A percentile compares a stretch with the other conserved stretches of the same genome.
These are phyloP conservation scores for Smittium culicis DNA, from an alignment of 371 early-diverging fungal genomes.

Conservation along the genomic window DNA sequence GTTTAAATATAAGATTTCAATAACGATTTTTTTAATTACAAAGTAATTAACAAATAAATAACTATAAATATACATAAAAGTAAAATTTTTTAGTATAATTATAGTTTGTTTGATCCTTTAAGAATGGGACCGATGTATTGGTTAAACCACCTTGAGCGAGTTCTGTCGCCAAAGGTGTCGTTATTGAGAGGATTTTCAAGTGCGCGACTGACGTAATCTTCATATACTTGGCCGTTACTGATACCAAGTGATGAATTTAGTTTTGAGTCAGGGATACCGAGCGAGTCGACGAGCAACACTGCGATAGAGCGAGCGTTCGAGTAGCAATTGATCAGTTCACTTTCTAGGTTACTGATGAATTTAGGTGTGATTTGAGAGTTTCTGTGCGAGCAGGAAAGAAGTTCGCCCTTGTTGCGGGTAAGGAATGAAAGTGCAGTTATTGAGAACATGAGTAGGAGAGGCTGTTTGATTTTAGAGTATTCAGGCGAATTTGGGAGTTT, in stretches of 20 bases:
- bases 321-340: constrained; percentile 36
- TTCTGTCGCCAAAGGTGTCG: constrained; percentile 16
- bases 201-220: constrained; percentile 50
- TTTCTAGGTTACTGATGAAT: constrained; percentile 28
- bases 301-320: constrained; percentile 52
- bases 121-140: constrained; percentile 24
- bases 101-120: background rate
- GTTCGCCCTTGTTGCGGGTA: constrained; percentile 35
- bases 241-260: constrained; percentile 66
- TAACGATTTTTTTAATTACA: too few relatives aligned
- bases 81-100: too few relatives aligned
- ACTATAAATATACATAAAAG: too few relatives aligned
- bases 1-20: too few relatives aligned
- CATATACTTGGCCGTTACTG: constrained; percentile 60
- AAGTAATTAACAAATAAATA: too few relatives aligned
- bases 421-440: constrained; percentile 21
- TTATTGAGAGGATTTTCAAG: constrained; percentile 46
- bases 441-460: background rate
- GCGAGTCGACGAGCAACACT: constrained; percentile 58
- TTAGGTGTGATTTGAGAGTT: constrained; percentile 31
- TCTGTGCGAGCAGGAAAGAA: constrained; percentile 41
- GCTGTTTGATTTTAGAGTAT: background rate
- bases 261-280: constrained; percentile 57
- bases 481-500: constrained; percentile 18
- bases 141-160: constrained; percentile 24